phyloP scores from a whole-genome alignment of 106 monocot genomes.

The Allium cepa region DNA sequence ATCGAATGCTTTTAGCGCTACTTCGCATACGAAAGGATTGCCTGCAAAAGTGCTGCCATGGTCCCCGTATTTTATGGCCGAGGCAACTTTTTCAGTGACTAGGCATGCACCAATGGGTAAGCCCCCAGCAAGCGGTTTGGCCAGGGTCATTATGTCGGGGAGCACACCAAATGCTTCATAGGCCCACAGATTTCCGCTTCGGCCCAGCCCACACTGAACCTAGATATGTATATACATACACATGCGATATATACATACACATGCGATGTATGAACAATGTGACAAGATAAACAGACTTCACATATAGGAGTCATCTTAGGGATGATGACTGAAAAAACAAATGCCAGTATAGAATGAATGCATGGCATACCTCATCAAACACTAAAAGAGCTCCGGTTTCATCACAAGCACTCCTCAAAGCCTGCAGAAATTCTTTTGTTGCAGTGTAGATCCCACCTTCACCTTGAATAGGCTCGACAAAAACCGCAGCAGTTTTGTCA shows the following conservation, averaged over 20 bases:
- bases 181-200: conserved; percentile 81
- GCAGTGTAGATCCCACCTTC: conserved; percentile 95
- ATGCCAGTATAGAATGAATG: not conserved
- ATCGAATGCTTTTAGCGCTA: conserved; percentile 62
- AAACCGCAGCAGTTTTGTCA: conserved; percentile 84
- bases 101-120: conserved; percentile 79
- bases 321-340: not conserved
- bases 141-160: conserved; percentile 92
- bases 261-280: not conserved
- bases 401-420: conserved; percentile 61
- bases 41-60: conserved; percentile 90
- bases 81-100: conserved; percentile 49
- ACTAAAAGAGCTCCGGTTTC: conserved; percentile 65
- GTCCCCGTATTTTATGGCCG: conserved; percentile 52
- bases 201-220: conserved; percentile 91
- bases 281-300: not conserved
- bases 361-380: conserved; percentile 78
- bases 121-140: conserved; percentile 85
- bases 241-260: not conserved
- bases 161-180: conserved; percentile 54
- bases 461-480: conserved; percentile 96
- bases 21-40: conserved; percentile 60
- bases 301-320: too few species aligned
- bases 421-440: conserved; percentile 63
- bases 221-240: conserved; percentile 10